Evolutionary conservation across 768 basidiomycete species (phyloP), one percentile per base, ranked within the genome.

Genomic region (Tremella fuciformis): DNA sequence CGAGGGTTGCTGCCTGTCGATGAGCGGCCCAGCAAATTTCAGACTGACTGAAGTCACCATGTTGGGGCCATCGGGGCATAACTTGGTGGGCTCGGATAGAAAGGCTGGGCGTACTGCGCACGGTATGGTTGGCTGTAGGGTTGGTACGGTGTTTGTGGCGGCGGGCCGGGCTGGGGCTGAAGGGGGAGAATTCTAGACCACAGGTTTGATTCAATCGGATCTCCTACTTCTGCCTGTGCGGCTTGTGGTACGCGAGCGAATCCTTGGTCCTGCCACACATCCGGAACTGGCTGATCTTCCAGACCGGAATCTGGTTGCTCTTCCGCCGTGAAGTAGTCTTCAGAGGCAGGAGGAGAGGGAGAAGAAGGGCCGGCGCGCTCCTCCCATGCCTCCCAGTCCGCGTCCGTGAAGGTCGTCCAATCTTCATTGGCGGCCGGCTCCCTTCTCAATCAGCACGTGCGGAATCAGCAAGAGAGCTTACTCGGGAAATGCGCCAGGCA

Each of bases 401-500:
- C n/a, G 8, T 46, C 42, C 15, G 42, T 46, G n/a, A n/a, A 46
- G 7, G 42, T 46, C 22, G n/a, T n/a, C 42, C 42, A 46, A 18
- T 22, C 42, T 8, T 22, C 6, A n/a, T 46, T 15, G 22, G 15
- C n/a, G 4, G 7, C 16, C 6, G 6, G 4, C 42, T n/a, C 22
- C 42, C n/a, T n/a, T 4, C 15, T n/a, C 6, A 15, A 15, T 18
- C n/a, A 18, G n/a, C 42, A 8, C 8, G n/a, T 4, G 42, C n/a
- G 42, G 22, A 46, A 8, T 6, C 4, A 18, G 22, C 4, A 15
- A 4, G 15, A 22, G 15, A 46, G 22, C 42, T 46, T 15, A 46
- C 42, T 46, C 22, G 42, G 42, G 42, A 46, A 46, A 46, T 22
- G 42, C 42, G 16, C 42, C 42, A 22, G 42, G 42, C 42, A 46